Percentiles rank a stretch among this genome's conserved stretches.
These are phyloP conservation scores for Alternaria metachromatica DNA, from an alignment of 2,329 filamentous ascomycete genomes.

Conservation along the genomic window DNA sequence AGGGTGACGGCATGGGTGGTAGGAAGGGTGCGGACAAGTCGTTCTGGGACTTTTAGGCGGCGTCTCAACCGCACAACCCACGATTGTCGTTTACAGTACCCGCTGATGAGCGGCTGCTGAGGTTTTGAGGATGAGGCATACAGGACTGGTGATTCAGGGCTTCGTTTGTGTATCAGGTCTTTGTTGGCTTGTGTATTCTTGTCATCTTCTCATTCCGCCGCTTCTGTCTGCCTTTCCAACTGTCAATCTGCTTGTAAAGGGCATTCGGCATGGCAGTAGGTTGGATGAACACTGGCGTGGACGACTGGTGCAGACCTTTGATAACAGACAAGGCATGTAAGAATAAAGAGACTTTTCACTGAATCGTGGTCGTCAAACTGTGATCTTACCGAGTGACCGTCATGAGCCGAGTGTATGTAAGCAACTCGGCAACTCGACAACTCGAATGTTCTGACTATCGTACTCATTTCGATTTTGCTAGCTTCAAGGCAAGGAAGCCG, in stretches of 20 bases:
- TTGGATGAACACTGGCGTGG: background rate
- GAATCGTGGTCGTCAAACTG: background rate
- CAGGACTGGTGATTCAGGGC: background rate
- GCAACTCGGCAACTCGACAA: no score
- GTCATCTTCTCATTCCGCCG: background rate
- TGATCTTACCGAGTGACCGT: background rate
- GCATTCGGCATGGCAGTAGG: background rate
- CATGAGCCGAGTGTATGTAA: background rate
- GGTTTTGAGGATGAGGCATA: background rate
- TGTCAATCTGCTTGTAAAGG: background rate
- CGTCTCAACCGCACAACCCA: background rate
- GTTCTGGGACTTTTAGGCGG: conserved; percentile 42
- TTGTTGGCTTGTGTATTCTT: background rate
- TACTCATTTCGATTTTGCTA: background rate
- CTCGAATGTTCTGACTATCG: background rate
- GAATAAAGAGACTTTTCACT: background rate
- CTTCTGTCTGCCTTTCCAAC: background rate
- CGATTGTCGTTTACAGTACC: background rate
- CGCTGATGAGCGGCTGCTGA: background rate
- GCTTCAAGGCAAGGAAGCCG: background rate
- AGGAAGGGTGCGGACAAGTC: conserved; percentile 38
- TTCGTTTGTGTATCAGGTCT: background rate
- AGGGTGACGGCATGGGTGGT: conserved; percentile 51
- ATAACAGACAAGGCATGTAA: background rate
- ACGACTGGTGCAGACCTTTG: background rate